phyloP scores from a whole-genome alignment of 192 early-diverging fungal genomes.

The Obelidium mucronatum region DNA sequence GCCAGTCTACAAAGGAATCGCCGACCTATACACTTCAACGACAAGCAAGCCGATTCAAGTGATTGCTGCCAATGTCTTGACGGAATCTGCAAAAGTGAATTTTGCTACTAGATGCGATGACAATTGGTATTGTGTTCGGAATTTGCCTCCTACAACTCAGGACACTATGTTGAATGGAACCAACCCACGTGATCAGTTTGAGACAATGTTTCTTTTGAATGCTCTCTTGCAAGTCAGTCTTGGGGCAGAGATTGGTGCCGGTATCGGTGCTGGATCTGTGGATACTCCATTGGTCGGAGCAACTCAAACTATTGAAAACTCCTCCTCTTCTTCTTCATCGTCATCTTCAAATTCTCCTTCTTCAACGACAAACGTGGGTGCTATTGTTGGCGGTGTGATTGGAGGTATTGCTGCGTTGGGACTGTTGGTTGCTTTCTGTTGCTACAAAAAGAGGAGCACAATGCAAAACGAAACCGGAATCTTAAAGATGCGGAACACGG shows the following conservation, averaged over 20 bases:
- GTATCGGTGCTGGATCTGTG: no score
- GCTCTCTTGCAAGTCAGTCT: no score
- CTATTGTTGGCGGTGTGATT: not conserved
- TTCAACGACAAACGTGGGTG: not conserved
- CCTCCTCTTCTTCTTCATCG: no score
- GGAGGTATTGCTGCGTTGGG: not conserved
- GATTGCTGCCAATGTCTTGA: not conserved
- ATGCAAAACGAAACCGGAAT: no score
- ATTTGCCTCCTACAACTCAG: not conserved
- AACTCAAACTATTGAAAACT: no score
- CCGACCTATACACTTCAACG: conserved; percentile 11
- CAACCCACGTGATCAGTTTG: conserved; percentile 33
- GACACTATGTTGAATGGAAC: conserved; percentile 34
- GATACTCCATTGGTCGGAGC: no score
- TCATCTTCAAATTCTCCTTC: no score
- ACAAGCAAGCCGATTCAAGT: not conserved
- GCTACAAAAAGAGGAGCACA: no score
- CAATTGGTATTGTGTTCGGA: conserved; percentile 24
- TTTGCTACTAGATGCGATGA: conserved; percentile 6
- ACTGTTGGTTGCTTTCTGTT: not conserved
- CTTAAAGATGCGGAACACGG: no score
- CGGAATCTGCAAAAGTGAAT: not conserved
- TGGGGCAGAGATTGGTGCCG: no score
- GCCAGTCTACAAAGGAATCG: conserved; percentile 28
- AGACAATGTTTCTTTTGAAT: conserved; percentile 26